Conservation (phyloP, 2,329 filamentous ascomycete genomes). For the Aphanocladium album region DNA sequence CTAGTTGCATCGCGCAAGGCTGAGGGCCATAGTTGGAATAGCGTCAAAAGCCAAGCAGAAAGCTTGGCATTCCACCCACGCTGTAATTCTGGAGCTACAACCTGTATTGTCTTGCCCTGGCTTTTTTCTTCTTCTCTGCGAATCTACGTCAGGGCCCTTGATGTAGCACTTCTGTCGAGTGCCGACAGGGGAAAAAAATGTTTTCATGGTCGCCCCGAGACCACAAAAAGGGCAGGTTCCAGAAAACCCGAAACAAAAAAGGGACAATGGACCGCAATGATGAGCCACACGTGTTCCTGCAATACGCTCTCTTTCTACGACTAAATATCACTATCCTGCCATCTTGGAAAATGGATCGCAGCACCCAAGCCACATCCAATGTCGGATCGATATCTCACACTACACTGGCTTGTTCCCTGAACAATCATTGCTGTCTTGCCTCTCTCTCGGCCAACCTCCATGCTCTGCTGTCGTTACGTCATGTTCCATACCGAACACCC, state of each 20-base stretch:
- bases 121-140: background rate
- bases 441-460: background rate
- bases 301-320: background rate
- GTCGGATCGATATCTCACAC: background rate
- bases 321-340: too few species aligned
- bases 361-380: background rate
- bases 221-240: too few species aligned
- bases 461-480: background rate
- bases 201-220: too few species aligned
- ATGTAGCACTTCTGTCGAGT: too few species aligned
- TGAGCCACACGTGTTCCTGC: too few species aligned
- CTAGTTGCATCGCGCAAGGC: constrained; percentile 6
- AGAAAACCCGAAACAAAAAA: too few species aligned
- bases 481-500: background rate
- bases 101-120: background rate
- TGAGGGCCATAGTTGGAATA: constrained; percentile 2
- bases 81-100: background rate
- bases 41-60: constrained; percentile 5
- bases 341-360: too few species aligned
- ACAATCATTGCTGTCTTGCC: background rate
- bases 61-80: background rate
- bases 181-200: too few species aligned
- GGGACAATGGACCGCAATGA: too few species aligned
- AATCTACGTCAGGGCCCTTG: background rate
- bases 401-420: background rate